Base-by-base conservation (phyloP, 2,329 filamentous ascomycete species). In the Magnaporthiopsis incrustans region DNA sequence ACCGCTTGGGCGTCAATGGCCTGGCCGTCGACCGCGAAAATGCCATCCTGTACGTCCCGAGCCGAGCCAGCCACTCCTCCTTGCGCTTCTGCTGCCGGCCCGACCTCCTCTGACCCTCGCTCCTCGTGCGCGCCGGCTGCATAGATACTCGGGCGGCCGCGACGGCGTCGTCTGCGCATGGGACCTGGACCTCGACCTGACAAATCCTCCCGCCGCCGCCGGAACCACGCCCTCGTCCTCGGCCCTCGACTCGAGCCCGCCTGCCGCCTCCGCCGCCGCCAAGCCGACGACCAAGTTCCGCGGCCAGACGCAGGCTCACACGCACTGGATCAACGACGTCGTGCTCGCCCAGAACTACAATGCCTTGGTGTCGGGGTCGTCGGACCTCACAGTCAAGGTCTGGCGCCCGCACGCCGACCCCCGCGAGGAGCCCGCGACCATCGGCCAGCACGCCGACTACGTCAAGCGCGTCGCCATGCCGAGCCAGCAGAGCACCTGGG, bases 101-200 rank as follows among this genome's bases (percentile, higher is more conserved):
- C 38, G 38, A 44, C 27, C 30, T 30, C 27, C 61, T 60, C 53
- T 60, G 26, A 63, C 27, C n/a, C n/a, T 44, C 38, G 38, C 38
- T 44, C 38, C 38, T 44, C 22, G 27, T 33, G 56, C 33, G 56
- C 33, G 22, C 27, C 61, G 64, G 61, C 38, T 50, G 53, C 25
- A n/a, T 33, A 53, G 93, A 71, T 99, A 98, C 78, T 97, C 95
- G 59, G 95, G 92, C 69, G 95, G 95, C 66, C 89, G 95, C 73
- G 95, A 99, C 77, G 95, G 95, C 70, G 90, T 95, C 62, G 89
- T 99, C 69, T 99, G 95, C 78, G 92, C 94, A 66, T 99, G 95
- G 95, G 89, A 98, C 76, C 80, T 97, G 63, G 85, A 91, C 71
- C 85, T 91, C 72, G 84, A 92, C 73, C 80, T 90, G 67, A 62